These are phyloP conservation scores for Geosiphon pyriformis DNA, from an alignment of 192 early-diverging fungal genomes.

Conservation along the genomic window DNA sequence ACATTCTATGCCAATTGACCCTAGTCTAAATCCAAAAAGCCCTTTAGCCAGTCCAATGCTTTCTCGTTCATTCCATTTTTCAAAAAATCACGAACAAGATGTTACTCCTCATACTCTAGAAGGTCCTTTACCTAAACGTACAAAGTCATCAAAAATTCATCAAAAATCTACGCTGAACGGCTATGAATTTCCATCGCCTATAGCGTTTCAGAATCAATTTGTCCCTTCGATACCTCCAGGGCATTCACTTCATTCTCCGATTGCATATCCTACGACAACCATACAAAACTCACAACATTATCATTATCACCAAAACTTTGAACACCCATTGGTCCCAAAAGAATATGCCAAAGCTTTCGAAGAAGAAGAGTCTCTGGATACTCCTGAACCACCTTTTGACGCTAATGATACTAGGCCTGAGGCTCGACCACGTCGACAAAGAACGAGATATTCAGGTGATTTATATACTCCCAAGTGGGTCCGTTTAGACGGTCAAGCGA, in stretches of 20 bases:
- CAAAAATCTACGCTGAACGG: too few relatives aligned
- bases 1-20: not conserved
- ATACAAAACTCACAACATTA: not conserved
- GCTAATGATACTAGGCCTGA: not conserved
- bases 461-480: constrained; percentile 83
- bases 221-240: not conserved
- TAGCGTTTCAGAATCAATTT: too few relatives aligned
- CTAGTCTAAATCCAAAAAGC: not conserved
- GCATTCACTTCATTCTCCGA: not conserved
- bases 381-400: not conserved
- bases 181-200: too few relatives aligned
- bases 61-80: not conserved
- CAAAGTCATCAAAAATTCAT: not conserved
- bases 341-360: not conserved
- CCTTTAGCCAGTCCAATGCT: not conserved
- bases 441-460: constrained; percentile 63
- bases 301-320: not conserved
- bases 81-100: not conserved
- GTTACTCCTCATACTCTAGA: not conserved
- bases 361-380: not conserved
- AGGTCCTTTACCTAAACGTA: not conserved
- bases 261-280: not conserved
- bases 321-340: not conserved
- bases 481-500: constrained; percentile 64
- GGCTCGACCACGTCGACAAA: constrained; percentile 49